A percentile compares a stretch with the other conserved stretches of the same genome.
Conservation (phyloP, 176 grass and related monocot genomes). For the Bolboschoenus planiculmis region DNA sequence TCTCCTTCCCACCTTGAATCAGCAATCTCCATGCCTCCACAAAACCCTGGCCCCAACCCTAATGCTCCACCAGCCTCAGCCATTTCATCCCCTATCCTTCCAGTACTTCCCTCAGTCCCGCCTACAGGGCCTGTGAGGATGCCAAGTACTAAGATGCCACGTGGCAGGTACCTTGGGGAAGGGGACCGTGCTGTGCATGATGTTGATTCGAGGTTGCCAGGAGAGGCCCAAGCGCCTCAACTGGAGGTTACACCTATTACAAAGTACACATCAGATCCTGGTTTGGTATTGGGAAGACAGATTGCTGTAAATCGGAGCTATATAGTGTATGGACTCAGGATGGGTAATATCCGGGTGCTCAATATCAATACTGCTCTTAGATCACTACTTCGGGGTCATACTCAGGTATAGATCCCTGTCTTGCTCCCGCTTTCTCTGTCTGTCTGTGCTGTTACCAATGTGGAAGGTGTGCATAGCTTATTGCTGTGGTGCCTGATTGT, state of each 20-base stretch:
- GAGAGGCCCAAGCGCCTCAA: slow-evolving; percentile 66
- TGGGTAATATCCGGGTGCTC: slow-evolving; percentile 76
- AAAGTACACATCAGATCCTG: slow-evolving; percentile 88
- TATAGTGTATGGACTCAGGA: slow-evolving; percentile 86
- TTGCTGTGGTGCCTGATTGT: not conserved
- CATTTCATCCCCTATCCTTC: slow-evolving; percentile 27
- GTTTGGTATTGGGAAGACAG: slow-evolving; percentile 75
- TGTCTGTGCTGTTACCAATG: not conserved
- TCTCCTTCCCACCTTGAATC: slow-evolving; percentile 43
- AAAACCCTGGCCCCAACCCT: slow-evolving; percentile 13
- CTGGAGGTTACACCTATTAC: slow-evolving; percentile 95
- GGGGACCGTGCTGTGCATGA: slow-evolving; percentile 62
- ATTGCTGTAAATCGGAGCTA: slow-evolving; percentile 83
- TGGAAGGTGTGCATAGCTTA: not conserved
- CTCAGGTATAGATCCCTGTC: slow-evolving; percentile 38
- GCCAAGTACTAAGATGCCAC: slow-evolving; percentile 70
- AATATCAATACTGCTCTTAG: slow-evolving; percentile 92
- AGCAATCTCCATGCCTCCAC: slow-evolving; percentile 41
- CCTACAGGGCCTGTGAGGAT: slow-evolving; percentile 56
- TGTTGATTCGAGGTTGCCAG: slow-evolving; percentile 66
- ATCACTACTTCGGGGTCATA: slow-evolving; percentile 74
- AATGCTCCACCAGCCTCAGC: not conserved
- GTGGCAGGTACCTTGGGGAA: slow-evolving; percentile 50
- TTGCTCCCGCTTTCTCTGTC: not conserved
- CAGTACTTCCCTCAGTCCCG: slow-evolving; percentile 37